Percentiles rank a stretch among this genome's conserved stretches.
phyloP scores from a whole-genome alignment of 164 flowering plant species.

The Tetracentron sinense region DNA sequence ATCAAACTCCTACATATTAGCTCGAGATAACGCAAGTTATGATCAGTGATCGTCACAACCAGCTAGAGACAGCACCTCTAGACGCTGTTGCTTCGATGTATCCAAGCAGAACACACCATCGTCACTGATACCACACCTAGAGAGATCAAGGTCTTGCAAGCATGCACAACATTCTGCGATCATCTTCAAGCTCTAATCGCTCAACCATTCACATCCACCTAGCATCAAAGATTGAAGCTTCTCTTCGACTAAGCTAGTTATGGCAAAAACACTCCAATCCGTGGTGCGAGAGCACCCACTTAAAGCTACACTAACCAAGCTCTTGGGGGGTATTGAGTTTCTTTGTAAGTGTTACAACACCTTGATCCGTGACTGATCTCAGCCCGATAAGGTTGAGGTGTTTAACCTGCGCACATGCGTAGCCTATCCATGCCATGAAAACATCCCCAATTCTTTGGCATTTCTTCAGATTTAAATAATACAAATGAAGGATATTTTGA shows the following conservation, averaged over 20 bases:
- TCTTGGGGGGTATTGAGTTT: conserved; percentile 1
- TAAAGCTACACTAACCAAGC: conserved; percentile 25
- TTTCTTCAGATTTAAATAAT: conserved; percentile 36
- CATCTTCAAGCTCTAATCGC: conserved; percentile 29
- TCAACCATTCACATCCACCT: conserved; percentile 23
- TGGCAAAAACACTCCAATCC: conserved; percentile 23
- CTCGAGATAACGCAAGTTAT: conserved; percentile 24
- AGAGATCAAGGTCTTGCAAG: conserved; percentile 37
- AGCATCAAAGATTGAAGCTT: conserved; percentile 30
- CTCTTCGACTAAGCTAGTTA: conserved; percentile 24
- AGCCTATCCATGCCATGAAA: conserved; percentile 47
- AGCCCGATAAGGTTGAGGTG: conserved; percentile 54
- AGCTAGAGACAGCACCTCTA: conserved; percentile 37
- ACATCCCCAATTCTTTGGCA: conserved; percentile 53
- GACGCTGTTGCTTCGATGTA: conserved; percentile 20
- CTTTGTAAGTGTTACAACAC: conserved; percentile 41
- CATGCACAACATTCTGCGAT: conserved; percentile 30
- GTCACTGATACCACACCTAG: conserved; percentile 33
- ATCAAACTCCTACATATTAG: conserved; percentile 28
- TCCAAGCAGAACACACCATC: conserved; percentile 31
- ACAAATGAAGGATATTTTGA: conserved; percentile 39
- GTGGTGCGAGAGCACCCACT: conserved; percentile 36
- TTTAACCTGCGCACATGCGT: conserved; percentile 45
- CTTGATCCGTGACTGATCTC: conserved; percentile 45
- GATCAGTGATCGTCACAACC: conserved; percentile 36